Percentiles rank a stretch among this genome's conserved stretches.
Evolutionary conservation across 2,329 filamentous ascomycete species (phyloP).

Genomic region (Fusarium poae): DNA sequence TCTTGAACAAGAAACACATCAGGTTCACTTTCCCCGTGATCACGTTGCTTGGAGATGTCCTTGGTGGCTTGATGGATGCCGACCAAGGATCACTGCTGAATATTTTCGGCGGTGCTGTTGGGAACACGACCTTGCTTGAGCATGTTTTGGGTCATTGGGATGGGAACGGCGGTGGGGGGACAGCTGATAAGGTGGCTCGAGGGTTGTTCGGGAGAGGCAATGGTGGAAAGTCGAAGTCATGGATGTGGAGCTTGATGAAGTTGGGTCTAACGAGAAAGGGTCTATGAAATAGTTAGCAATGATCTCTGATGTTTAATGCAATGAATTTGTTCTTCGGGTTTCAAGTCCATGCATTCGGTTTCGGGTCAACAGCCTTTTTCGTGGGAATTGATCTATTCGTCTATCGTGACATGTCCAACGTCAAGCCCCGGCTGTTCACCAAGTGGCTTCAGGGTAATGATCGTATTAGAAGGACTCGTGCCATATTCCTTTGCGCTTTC

Average conservation of each 20-base stretch:
- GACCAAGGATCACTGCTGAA: slow-evolving; percentile 50
- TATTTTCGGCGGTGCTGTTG: slow-evolving; percentile 55
- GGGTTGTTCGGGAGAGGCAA: slow-evolving; percentile 1
- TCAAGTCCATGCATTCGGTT: rapidly evolving
- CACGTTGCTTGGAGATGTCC: slow-evolving; percentile 55
- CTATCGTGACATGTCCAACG: neutral
- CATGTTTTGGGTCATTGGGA: slow-evolving; percentile 56
- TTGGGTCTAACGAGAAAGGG: slow-evolving; percentile 25
- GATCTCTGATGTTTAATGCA: neutral
- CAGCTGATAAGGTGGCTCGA: neutral
- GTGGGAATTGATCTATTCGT: neutral
- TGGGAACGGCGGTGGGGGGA: neutral
- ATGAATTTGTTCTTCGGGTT: neutral
- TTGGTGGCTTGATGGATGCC: slow-evolving; percentile 53
- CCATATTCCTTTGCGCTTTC: no score
- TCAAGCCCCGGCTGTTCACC: neutral
- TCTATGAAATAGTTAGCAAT: neutral
- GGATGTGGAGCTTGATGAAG: slow-evolving; percentile 31
- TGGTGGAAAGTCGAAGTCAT: slow-evolving; percentile 2
- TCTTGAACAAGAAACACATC: slow-evolving; percentile 58
- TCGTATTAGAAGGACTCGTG: no score
- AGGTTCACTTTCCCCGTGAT: slow-evolving; percentile 55
- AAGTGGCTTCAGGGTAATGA: neutral
- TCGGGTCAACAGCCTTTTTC: no score
- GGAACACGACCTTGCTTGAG: slow-evolving; percentile 57